These are phyloP conservation scores for Nemania serpens DNA, from an alignment of 2,329 filamentous ascomycete species.

Conservation along the genomic window DNA sequence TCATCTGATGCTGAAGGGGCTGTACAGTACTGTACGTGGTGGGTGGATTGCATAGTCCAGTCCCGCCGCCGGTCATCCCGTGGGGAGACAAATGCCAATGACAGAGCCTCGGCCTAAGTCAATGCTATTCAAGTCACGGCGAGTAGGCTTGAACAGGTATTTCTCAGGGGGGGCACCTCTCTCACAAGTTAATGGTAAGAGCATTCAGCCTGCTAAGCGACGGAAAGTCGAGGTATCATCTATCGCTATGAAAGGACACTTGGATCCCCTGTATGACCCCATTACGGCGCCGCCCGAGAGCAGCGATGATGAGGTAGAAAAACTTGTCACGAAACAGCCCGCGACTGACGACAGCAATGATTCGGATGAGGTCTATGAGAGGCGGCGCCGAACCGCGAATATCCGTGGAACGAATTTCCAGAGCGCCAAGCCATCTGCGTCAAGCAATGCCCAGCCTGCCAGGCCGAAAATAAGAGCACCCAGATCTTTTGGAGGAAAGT, in stretches of 20 bases:
- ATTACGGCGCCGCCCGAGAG: slow-evolving; percentile 36
- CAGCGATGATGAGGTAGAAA: slow-evolving; percentile 35
- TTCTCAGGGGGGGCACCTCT: slow-evolving; percentile 26
- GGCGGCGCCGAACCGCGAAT: slow-evolving; percentile 32
- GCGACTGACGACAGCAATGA: slow-evolving; percentile 16
- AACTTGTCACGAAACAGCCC: slow-evolving; percentile 3
- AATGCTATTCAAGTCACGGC: background rate
- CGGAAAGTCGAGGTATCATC: slow-evolving; percentile 4
- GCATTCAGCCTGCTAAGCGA: slow-evolving; percentile 1
- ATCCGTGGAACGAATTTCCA: slow-evolving; percentile 45
- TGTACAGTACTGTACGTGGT: background rate
- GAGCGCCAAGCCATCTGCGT: slow-evolving; percentile 2
- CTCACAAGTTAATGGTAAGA: slow-evolving; percentile 15
- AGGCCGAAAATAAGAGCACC: background rate
- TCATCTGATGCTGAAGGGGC: background rate
- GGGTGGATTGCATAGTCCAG: background rate
- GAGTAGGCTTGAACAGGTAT: slow-evolving; percentile 25
- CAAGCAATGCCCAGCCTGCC: background rate
- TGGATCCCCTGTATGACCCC: slow-evolving; percentile 28
- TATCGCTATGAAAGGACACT: slow-evolving; percentile 20
- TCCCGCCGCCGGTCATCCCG: background rate
- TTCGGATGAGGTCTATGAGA: slow-evolving; percentile 39
- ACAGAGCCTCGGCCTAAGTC: background rate
- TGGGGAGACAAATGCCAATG: slow-evolving; percentile 9
- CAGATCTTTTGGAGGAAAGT: background rate